Evolutionary conservation across 345 rosid species (phyloP), one percentile per base, ranked within the genome.

Genomic region (Carallia brachiata): DNA sequence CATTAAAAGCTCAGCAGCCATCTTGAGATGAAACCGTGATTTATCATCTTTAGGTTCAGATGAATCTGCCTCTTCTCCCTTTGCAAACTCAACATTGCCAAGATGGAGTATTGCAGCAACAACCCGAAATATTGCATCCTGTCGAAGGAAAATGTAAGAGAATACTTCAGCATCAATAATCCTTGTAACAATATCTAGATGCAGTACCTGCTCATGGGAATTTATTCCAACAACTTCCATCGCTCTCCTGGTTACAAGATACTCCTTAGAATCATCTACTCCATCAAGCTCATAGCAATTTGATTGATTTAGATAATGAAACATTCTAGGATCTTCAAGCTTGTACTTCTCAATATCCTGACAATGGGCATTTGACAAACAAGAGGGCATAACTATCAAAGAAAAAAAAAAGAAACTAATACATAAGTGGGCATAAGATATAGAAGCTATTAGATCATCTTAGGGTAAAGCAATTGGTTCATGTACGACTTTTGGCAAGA

Each of bases 41-140:
- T 87, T 90, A 70, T 92, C 94, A 70, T 95, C 99, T 81, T 77
- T 92, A 28, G 99, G 99, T 39, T 69, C 73, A 18, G 98, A 95
- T 36, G 99, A 92, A 75, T 95, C 99, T 58, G 73, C 73, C 73
- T 95, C 99, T 70, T 83, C 81, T 70, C 98, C 99, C 81, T 95
- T 92, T 17, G 79, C 80, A 75, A 95, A 95, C 52, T 95, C 99
- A 69, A 95, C 82, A 73, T 95, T 95, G 66, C 99, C 99, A 31
- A 95, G 86, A 85, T 92, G 99, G 54, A 95, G 88, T 71, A 95
- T 83, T 50, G 98, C 94, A 62, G 99, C 99, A 65, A 95, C 94
- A 37, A 95, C 93, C 8, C 87, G 90, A 72, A 95, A 95, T 79
- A 95, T 95, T 36, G 87, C 94, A 79, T 95, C 92, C 98, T 92